Conservation (phyloP, 2,329 filamentous ascomycete genomes). For the Fusarium lyarnte region DNA sequence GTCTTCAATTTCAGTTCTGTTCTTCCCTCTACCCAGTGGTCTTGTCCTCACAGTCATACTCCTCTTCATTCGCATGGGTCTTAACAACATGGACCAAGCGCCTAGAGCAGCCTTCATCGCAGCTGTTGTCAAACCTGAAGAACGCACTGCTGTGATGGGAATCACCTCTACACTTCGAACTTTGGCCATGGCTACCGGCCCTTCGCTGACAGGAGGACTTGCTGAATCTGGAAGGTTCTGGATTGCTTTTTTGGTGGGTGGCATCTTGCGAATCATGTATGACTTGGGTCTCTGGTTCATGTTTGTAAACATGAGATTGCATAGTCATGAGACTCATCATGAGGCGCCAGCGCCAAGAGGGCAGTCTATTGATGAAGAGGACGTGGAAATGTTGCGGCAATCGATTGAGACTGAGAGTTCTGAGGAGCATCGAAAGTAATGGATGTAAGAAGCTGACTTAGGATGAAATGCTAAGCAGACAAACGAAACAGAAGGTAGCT, state of each 20-base stretch:
- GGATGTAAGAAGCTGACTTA: rapidly evolving
- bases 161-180: slow-evolving; percentile 71
- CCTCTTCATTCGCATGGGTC: slow-evolving; percentile 66
- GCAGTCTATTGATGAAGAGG: slow-evolving; percentile 24
- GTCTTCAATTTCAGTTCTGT: slow-evolving; percentile 67
- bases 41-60: slow-evolving; percentile 64
- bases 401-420: slow-evolving; percentile 1
- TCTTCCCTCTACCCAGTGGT: slow-evolving; percentile 65
- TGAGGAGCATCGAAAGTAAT: slow-evolving; percentile 2
- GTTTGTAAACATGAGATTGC: slow-evolving; percentile 67
- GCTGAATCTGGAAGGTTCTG: slow-evolving; percentile 64
- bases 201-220: slow-evolving; percentile 64
- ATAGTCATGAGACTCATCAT: slow-evolving; percentile 52
- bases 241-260: slow-evolving; percentile 69
- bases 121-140: slow-evolving; percentile 70
- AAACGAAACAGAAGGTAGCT: neutral
- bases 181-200: slow-evolving; percentile 64
- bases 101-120: slow-evolving; percentile 73
- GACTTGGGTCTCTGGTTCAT: slow-evolving; percentile 67
- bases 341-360: neutral
- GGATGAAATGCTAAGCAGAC: rapidly evolving
- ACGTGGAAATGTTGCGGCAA: slow-evolving; percentile 6
- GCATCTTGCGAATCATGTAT: slow-evolving; percentile 62
- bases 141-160: slow-evolving; percentile 76
- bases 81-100: slow-evolving; percentile 77